Percentiles rank a stretch among this genome's conserved stretches.
Evolutionary conservation across 192 early-diverging fungal species (phyloP).

Genomic region (Rhizophagus prolifer): DNA sequence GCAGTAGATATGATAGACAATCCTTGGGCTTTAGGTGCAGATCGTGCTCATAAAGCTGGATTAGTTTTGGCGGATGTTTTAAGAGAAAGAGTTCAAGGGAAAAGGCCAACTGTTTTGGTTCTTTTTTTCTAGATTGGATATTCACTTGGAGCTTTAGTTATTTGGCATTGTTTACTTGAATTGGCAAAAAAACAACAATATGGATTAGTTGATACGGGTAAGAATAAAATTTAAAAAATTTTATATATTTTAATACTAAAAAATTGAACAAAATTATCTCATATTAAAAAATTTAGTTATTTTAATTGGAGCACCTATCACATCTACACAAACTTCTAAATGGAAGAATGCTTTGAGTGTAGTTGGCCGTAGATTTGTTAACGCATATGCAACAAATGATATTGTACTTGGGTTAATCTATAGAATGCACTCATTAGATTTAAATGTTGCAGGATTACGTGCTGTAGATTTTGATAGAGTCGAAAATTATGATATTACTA

Average conservation of each 20-base stretch:
- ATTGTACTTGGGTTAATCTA: conserved; percentile 53
- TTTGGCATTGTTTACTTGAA: conserved; percentile 56
- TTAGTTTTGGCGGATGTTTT: conserved; percentile 58
- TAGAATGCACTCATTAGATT: conserved; percentile 49
- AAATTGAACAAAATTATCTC: neutral
- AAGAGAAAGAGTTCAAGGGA: conserved; percentile 53
- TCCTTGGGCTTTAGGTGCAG: conserved; percentile 56
- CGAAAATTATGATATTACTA: conserved; percentile 51
- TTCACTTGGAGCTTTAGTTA: conserved; percentile 56
- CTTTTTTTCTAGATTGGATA: conserved; percentile 44
- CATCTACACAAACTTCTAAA: conserved; percentile 34
- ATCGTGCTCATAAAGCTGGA: conserved; percentile 56
- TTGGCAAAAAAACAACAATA: conserved; percentile 40
- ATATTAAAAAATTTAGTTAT: conserved; percentile 38
- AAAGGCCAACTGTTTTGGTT: conserved; percentile 52
- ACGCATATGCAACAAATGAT: conserved; percentile 56
- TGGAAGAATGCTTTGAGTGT: conserved; percentile 46
- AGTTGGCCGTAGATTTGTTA: conserved; percentile 50
- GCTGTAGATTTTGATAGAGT: conserved; percentile 39
- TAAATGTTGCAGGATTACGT: conserved; percentile 48
- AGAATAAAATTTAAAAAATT: conserved; percentile 6
- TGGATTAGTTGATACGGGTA: conserved; percentile 52
- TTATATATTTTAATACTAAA: neutral
- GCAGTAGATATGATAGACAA: conserved; percentile 60
- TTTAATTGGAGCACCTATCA: conserved; percentile 54